Conservation (phyloP, 2,329 filamentous ascomycete species). For the Dothidotthia symphoricarpi region DNA sequence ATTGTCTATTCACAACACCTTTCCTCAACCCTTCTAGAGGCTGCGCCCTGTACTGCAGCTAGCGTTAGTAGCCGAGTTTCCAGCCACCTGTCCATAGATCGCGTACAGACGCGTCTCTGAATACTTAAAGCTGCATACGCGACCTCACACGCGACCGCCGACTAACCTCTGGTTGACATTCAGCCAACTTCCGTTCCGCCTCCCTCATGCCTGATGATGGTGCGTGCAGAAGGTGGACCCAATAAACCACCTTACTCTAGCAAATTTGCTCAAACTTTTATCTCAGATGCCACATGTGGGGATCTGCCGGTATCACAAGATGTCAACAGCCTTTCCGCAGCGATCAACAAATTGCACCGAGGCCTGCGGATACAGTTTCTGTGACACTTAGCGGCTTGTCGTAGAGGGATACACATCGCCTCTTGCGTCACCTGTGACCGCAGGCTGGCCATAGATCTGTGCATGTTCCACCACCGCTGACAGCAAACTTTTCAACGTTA, state of each 20-base stretch:
- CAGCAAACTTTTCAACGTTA: constrained; percentile 34
- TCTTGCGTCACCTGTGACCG: constrained; percentile 25
- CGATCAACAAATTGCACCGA: constrained; percentile 12
- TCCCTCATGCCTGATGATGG: constrained; percentile 18
- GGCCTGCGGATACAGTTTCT: constrained; percentile 10
- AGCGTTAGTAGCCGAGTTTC: background rate
- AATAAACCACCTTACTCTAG: constrained; percentile 14
- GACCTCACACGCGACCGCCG: constrained; percentile 25
- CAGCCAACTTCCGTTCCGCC: no score
- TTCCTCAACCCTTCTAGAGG: no score
- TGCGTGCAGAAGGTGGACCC: constrained; percentile 18
- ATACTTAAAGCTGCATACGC: constrained; percentile 29
- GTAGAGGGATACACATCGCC: constrained; percentile 23
- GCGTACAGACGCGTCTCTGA: constrained; percentile 35
- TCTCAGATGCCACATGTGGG: constrained; percentile 1
- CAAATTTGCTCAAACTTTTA: constrained; percentile 28
- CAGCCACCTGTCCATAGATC: constrained; percentile 27
- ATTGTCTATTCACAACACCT: no score
- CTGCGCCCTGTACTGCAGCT: no score
- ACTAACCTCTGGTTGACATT: constrained; percentile 24
- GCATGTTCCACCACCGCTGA: constrained; percentile 22
- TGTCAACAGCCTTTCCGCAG: constrained; percentile 16
- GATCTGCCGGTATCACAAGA: constrained; percentile 21
- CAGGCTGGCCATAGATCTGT: constrained; percentile 29
- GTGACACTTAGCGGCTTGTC: constrained; percentile 15